These are phyloP conservation scores for Aspergillus steynii DNA, from an alignment of 495 filamentous ascomycete genomes.

Conservation along the genomic window DNA sequence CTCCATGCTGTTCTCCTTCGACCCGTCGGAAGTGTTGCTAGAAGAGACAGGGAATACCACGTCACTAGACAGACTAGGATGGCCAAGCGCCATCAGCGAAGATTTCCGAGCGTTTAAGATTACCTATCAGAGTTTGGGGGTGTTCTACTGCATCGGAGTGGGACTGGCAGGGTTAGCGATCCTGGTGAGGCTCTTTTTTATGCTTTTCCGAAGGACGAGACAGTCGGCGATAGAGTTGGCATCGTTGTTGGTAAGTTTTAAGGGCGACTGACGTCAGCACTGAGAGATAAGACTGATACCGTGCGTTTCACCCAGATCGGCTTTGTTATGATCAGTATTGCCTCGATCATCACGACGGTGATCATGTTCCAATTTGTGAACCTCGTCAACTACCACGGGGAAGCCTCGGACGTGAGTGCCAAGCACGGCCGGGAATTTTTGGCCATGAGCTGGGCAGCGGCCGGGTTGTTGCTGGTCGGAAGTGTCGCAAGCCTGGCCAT, in stretches of 20 bases:
- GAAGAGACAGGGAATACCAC: slow-evolving; percentile 53
- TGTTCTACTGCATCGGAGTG: slow-evolving; percentile 66
- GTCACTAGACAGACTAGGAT: slow-evolving; percentile 56
- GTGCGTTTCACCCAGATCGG: slow-evolving; percentile 33
- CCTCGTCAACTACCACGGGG: slow-evolving; percentile 58
- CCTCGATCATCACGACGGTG: slow-evolving; percentile 64
- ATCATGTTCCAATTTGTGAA: slow-evolving; percentile 57
- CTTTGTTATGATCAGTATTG: slow-evolving; percentile 52
- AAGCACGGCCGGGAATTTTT: slow-evolving; percentile 56
- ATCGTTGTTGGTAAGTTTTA: slow-evolving; percentile 34
- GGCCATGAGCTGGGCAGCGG: slow-evolving; percentile 60
- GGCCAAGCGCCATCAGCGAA: slow-evolving; percentile 62
- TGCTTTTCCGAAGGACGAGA: slow-evolving; percentile 14
- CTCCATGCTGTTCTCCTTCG: slow-evolving; percentile 55
- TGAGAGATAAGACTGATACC: neutral
- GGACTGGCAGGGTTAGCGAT: slow-evolving; percentile 57
- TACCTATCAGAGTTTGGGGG: slow-evolving; percentile 55
- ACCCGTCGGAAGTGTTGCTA: slow-evolving; percentile 57
- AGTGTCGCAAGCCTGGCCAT: slow-evolving; percentile 28
- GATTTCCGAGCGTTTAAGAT: slow-evolving; percentile 53
- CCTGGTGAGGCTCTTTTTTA: slow-evolving; percentile 32
- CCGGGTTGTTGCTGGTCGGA: slow-evolving; percentile 49
- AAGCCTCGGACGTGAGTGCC: slow-evolving; percentile 54
- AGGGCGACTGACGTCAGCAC: neutral
- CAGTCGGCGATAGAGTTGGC: slow-evolving; percentile 30